These are phyloP conservation scores for Acer negundo DNA, from an alignment of 345 rosid genomes.

Conservation along the genomic window DNA sequence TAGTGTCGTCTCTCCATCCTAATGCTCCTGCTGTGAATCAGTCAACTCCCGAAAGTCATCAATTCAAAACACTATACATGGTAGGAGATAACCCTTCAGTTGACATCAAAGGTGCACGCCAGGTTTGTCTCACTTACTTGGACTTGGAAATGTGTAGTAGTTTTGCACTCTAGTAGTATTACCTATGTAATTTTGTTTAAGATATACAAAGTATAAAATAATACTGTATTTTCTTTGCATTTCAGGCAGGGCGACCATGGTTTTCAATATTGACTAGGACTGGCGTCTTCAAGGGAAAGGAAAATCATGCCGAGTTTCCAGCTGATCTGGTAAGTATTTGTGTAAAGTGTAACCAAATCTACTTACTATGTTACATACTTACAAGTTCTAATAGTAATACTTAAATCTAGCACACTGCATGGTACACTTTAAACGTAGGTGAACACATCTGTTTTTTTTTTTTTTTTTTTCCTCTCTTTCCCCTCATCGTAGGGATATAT, in stretches of 20 bases:
- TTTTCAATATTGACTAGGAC: constrained; percentile 90
- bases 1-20: constrained; percentile 35
- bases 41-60: constrained; percentile 31
- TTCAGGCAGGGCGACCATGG: constrained; percentile 83
- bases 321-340: constrained; percentile 62
- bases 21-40: background rate
- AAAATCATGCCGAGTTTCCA: constrained; percentile 54
- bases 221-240: background rate
- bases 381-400: background rate
- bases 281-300: constrained; percentile 79
- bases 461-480: too few species aligned
- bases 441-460: too few species aligned
- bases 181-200: background rate
- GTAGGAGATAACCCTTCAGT: constrained; percentile 84
- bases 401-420: background rate
- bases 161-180: background rate
- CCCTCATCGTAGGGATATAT: too few species aligned
- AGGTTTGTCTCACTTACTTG: constrained; percentile 42
- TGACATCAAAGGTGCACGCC: constrained; percentile 68
- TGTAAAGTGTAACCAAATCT: too few species aligned
- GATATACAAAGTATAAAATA: background rate
- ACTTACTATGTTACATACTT: background rate
- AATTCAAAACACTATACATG: constrained; percentile 69
- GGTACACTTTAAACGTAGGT: too few species aligned
- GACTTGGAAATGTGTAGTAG: background rate